Evolutionary conservation across 176 grass and related monocot species (phyloP), one percentile per base, ranked within the genome.

Genomic region (Paspalum vaginatum): DNA sequence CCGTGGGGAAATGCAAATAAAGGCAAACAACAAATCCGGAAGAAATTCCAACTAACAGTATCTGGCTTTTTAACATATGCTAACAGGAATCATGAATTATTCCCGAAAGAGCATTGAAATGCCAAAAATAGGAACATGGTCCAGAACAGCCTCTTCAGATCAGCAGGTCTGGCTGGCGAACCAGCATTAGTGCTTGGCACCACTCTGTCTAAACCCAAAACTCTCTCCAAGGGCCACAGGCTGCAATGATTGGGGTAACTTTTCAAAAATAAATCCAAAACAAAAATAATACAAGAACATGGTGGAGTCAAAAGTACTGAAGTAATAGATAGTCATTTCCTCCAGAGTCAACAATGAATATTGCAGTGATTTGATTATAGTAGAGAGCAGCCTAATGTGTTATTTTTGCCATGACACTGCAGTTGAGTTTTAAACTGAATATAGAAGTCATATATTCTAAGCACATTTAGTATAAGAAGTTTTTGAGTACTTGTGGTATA

Each of bases 401-500:
- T 50, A 24, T 8, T 27, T 32, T 17, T 45, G 12, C 68, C 9
- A 71, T 24, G 45, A 71, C 45, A 51, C 25, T 38, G 15, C 26
- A 51, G 68, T 20, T 39, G 69, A 72, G 25, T 9, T 39, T 12
- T 53, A 72, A 72, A 48, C 11, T 72, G 25, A 18, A 72, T 32
- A 53, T 20, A 42, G 9, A 72, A 38, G 16, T 10, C 26, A 20
- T 24, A 49, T 53, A 20, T 9, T 52, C 38, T 17, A 1, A 38
- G 26, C 48, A 51, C 37, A 37, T 48, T 22, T 70, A 47, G 67
- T 26, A 26, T 25, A 12, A 16, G 43, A 6, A 16, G 44, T 68
- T 47, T 48, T 70, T 26, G 20, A 68, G 68, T 71, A 50, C 4
- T 71, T 18, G 24, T 71, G 68, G 46, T 47, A 32, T 17, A 71